These are phyloP conservation scores for Cryptococcus maquisensis DNA, from an alignment of 1,284 basidiomycete genomes.

Conservation along the genomic window DNA sequence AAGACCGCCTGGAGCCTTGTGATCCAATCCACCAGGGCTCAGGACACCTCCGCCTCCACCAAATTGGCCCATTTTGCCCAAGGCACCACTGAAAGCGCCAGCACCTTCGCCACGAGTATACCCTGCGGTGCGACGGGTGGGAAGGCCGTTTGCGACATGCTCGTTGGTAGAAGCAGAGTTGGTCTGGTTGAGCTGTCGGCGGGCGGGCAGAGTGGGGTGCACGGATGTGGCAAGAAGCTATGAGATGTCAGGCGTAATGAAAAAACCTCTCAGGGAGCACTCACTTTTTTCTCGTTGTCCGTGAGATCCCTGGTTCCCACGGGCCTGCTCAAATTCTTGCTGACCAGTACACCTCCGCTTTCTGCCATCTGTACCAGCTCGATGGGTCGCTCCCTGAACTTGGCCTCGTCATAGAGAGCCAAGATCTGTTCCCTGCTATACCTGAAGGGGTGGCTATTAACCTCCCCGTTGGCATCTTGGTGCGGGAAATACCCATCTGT, in stretches of 20 bases:
- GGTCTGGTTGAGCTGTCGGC: constrained; percentile 19
- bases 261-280: constrained; percentile 18
- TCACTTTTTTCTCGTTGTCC: constrained; percentile 83
- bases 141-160: constrained; percentile 14
- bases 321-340: constrained; percentile 68
- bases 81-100: constrained; percentile 29
- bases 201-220: constrained; percentile 33
- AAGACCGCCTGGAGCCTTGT: constrained; percentile 30
- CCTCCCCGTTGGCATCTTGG: constrained; percentile 45
- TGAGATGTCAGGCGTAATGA: background rate
- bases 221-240: constrained; percentile 38
- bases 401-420: constrained; percentile 72
- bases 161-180: constrained; percentile 5
- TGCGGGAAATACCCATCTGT: constrained; percentile 54
- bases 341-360: constrained; percentile 76
- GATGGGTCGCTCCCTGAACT: constrained; percentile 68
- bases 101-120: constrained; percentile 14
- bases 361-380: constrained; percentile 61
- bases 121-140: constrained; percentile 17
- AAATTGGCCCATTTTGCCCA: constrained; percentile 33
- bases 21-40: constrained; percentile 20
- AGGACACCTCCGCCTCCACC: constrained; percentile 21
- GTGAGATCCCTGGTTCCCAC: constrained; percentile 68
- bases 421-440: constrained; percentile 82
- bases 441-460: constrained; percentile 62